Evolutionary conservation across 2,329 filamentous ascomycete species (phyloP), one percentile per base, ranked within the genome.

Genomic region (Ceratocystis diversiconidia): DNA sequence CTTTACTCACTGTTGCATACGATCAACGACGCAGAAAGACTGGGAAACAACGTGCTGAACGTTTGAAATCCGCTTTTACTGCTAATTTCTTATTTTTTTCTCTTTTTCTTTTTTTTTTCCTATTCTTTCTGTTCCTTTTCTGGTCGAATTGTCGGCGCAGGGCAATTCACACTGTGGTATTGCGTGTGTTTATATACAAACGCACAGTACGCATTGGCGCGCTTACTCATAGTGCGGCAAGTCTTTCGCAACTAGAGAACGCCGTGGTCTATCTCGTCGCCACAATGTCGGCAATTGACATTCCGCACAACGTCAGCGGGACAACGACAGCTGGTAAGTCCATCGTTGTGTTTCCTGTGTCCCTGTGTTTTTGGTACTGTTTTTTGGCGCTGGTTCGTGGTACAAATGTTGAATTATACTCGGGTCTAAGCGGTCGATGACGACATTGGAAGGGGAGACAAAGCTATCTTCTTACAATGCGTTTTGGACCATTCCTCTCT

Each of bases 251-350:
- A 17, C 7, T 30, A n/a, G 4, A 59, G 52, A 59, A 59, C 52
- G 28, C 28, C 17, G 52, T 30, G 28, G 7, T 59, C n/a, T 36
- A 28, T 52, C 22, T 61, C 44, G 22, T n/a, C 36, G n/a, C 52
- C 28, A 64, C 12, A n/a, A 64, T 64, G 63, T 59, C 63, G 17
- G 52, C 63, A n/a, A 46, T 64, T 30, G 36, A 64, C 46, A 57
- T 46, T 48, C 50, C 63, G 12, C 63, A 25, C 25, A 64, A 52
- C 22, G 22, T 15, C 8, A 59, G 52, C 28, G 28, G 52, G 25
- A 17, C 52, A 59, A 22, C 41, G n/a, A 41, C 36, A 41, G 52
- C 63, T 48, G 63, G 63, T 64, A 64, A 64, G 63, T 59, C n/a
- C 10, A 44, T 60, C 17, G 19, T 57, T 46, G 41, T 17, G 41